phyloP scores from a whole-genome alignment of 768 basidiomycete genomes.

The Coprinopsis cinerea region DNA sequence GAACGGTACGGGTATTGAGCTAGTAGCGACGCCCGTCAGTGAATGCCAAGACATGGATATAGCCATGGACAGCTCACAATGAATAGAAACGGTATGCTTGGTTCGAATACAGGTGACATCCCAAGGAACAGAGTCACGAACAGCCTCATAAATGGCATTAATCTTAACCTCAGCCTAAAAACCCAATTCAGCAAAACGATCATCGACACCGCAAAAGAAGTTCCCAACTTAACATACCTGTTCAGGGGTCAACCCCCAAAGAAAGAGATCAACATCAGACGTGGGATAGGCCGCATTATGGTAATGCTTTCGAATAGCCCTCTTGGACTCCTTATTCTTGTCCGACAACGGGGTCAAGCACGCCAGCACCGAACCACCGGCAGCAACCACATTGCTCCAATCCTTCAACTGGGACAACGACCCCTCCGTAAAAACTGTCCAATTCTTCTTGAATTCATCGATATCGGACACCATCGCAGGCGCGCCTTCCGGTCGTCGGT shows the following conservation, averaged over 20 bases:
- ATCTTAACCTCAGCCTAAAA: conserved; percentile 54
- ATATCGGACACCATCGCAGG: conserved; percentile 43
- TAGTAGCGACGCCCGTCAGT: too few relatives aligned
- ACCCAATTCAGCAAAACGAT: neutral
- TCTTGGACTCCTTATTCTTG: conserved; percentile 43
- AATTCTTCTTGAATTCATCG: conserved; percentile 60
- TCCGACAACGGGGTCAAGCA: conserved; percentile 49
- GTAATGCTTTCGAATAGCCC: conserved; percentile 52
- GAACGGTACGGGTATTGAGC: conserved; percentile 63
- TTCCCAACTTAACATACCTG: conserved; percentile 33
- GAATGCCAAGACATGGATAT: too few relatives aligned
- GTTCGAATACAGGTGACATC: conserved; percentile 63
- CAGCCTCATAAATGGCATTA: conserved; percentile 52
- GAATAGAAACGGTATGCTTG: conserved; percentile 60
- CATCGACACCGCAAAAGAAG: neutral
- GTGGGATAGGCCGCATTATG: conserved; percentile 51
- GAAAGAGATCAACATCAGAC: conserved; percentile 59
- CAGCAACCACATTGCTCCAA: conserved; percentile 61
- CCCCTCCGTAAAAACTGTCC: conserved; percentile 57
- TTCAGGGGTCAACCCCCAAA: conserved; percentile 52
- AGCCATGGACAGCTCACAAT: conserved; percentile 37
- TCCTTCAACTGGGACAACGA: conserved; percentile 52
- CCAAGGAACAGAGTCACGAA: conserved; percentile 62
- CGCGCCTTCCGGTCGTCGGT: conserved; percentile 43
- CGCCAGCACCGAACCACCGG: conserved; percentile 56